A percentile compares a stretch with the other conserved stretches of the same genome.
These are phyloP conservation scores for Chaetomium strumarium DNA, from an alignment of 2,329 filamentous ascomycete genomes.

Conservation along the genomic window DNA sequence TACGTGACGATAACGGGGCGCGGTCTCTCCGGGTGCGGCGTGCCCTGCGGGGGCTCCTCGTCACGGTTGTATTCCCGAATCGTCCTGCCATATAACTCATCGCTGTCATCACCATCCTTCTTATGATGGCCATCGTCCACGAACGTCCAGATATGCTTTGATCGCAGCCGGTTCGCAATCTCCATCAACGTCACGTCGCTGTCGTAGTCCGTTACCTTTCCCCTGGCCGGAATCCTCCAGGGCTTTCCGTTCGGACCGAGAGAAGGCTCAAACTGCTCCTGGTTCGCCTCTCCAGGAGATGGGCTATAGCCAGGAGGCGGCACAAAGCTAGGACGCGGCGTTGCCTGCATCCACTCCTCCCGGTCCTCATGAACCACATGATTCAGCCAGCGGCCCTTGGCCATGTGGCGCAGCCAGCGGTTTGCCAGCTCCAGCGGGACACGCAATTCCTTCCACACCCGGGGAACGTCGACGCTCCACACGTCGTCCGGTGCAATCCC, in stretches of 20 bases:
- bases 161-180: not conserved
- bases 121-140: not conserved
- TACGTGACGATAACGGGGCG: not conserved
- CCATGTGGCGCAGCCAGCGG: constrained; percentile 9
- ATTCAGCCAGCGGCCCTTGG: not conserved
- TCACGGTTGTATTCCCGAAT: not conserved
- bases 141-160: constrained; percentile 4
- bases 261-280: no score
- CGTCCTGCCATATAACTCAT: not conserved
- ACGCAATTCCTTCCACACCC: constrained; percentile 8
- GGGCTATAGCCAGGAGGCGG: not conserved
- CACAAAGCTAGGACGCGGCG: not conserved
- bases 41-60: not conserved
- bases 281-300: no score
- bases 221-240: not conserved
- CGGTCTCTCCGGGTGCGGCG: not conserved
- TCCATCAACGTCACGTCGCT: not conserved
- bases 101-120: not conserved
- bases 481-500: not conserved
- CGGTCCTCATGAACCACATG: not conserved
- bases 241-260: not conserved
- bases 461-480: constrained; percentile 10
- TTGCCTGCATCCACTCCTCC: constrained; percentile 4
- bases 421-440: constrained; percentile 3
- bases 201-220: not conserved